A percentile compares a stretch with the other conserved stretches of the same genome.
phyloP scores from a whole-genome alignment of 164 flowering plant species.

The Aristolochia fimbriata region DNA sequence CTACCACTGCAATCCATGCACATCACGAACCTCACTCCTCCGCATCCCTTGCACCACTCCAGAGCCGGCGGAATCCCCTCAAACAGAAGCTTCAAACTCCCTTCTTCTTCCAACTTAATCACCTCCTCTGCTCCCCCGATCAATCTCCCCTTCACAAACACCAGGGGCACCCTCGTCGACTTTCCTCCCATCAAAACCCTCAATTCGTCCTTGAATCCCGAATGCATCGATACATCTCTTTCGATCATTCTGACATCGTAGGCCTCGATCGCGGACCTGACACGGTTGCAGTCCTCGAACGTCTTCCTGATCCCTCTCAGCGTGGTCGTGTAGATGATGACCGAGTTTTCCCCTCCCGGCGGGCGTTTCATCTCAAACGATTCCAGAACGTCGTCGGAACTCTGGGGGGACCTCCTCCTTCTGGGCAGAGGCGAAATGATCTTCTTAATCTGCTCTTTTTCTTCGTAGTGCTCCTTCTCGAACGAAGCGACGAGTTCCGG shows the following conservation, averaged over 20 bases:
- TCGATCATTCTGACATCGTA: constrained; percentile 41
- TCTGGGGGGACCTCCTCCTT: constrained; percentile 9
- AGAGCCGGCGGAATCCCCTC: constrained; percentile 43
- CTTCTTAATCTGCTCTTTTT: constrained; percentile 55
- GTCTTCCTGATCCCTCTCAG: constrained; percentile 88
- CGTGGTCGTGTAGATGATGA: constrained; percentile 83
- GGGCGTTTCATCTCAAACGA: constrained; percentile 53
- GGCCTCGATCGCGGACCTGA: constrained; percentile 49
- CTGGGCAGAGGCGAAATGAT: constrained; percentile 27
- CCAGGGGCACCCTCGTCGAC: constrained; percentile 61
- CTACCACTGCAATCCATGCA: constrained; percentile 81
- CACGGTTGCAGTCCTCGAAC: constrained; percentile 82
- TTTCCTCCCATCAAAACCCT: constrained; percentile 48
- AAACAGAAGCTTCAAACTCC: constrained; percentile 42
- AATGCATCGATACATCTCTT: constrained; percentile 88
- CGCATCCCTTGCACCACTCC: constrained; percentile 54
- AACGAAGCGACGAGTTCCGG: constrained; percentile 54
- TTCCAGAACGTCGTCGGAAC: constrained; percentile 25
- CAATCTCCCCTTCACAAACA: constrained; percentile 80
- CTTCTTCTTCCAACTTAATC: constrained; percentile 75
- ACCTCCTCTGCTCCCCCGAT: constrained; percentile 79
- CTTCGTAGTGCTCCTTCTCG: constrained; percentile 49
- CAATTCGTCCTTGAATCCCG: constrained; percentile 72
- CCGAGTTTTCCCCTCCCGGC: constrained; percentile 60
- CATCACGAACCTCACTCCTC: constrained; percentile 71